Evolutionary conservation across 371 early-diverging fungal species (phyloP).

Genomic region (Quaeritorhiza haematococci): DNA sequence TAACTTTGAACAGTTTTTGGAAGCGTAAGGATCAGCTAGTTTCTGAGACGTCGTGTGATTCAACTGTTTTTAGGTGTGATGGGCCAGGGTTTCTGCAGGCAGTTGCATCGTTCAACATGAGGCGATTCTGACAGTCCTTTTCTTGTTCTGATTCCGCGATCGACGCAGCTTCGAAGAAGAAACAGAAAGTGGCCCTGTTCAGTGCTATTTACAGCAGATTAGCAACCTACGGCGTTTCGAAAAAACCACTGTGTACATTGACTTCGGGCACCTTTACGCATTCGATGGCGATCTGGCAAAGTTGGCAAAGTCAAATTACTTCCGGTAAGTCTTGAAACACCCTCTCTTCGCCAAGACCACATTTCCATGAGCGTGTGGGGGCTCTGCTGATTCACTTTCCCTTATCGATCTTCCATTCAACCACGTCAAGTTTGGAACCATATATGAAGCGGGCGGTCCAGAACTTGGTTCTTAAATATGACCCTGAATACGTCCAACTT

Average conservation of each 20-base stretch:
- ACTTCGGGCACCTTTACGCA: conserved; percentile 63
- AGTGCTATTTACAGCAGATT: conserved; percentile 35
- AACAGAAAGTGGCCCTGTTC: conserved; percentile 7
- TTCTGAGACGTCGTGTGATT: neutral
- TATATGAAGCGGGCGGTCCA: conserved; percentile 82
- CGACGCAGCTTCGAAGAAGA: neutral
- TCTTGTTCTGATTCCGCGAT: neutral
- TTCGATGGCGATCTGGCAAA: conserved; percentile 64
- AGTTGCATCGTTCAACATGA: neutral
- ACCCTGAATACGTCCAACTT: conserved; percentile 56
- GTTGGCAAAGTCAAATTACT: conserved; percentile 68
- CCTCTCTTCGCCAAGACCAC: neutral
- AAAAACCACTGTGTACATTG: conserved; percentile 65
- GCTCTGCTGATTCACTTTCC: neutral
- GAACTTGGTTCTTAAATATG: conserved; percentile 62
- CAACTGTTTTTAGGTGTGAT: neutral
- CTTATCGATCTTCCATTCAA: neutral
- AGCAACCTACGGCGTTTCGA: conserved; percentile 17
- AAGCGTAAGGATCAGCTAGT: conserved; percentile 38
- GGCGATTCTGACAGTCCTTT: neutral
- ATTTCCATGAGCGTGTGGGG: neutral
- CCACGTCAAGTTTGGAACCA: conserved; percentile 51
- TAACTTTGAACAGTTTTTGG: conserved; percentile 73
- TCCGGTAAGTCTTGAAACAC: conserved; percentile 48
- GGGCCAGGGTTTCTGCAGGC: neutral